Conservation (phyloP, 2,329 filamentous ascomycete genomes). For the Ceratocystiopsis sp. region DNA sequence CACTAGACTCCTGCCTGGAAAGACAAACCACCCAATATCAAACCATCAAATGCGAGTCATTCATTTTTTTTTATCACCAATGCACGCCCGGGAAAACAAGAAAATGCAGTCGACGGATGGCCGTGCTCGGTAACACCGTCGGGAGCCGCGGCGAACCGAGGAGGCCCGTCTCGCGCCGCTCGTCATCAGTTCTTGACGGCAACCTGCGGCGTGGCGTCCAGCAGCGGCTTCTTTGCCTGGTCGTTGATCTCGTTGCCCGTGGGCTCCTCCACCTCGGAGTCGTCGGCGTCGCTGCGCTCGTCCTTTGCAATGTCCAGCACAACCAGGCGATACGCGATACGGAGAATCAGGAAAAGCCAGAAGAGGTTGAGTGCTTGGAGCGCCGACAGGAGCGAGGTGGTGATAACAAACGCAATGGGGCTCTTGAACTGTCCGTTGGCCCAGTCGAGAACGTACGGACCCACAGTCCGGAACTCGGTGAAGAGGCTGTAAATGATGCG, state of each 20-base stretch:
- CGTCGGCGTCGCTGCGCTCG: slow-evolving; percentile 53
- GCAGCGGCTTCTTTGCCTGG: slow-evolving; percentile 1
- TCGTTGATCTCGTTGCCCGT: not conserved
- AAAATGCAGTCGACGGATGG: no score
- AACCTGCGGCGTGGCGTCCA: no score
- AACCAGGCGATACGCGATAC: slow-evolving; percentile 57
- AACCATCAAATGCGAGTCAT: no score
- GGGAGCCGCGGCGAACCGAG: no score
- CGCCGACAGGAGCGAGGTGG: slow-evolving; percentile 42
- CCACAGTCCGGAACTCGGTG: slow-evolving; percentile 57
- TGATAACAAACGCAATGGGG: slow-evolving; percentile 50
- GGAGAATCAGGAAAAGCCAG: slow-evolving; percentile 63
- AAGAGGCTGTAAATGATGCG: slow-evolving; percentile 59
- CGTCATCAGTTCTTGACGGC: no score
- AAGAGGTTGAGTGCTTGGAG: slow-evolving; percentile 66
- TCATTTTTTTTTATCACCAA: no score
- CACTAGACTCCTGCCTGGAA: no score
- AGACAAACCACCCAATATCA: no score
- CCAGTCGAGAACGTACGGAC: slow-evolving; percentile 64
- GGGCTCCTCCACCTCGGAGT: slow-evolving; percentile 32
- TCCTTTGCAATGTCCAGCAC: slow-evolving; percentile 45
- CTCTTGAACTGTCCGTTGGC: slow-evolving; percentile 63
- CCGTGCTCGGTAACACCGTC: no score
- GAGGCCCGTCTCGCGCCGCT: no score
- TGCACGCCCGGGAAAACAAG: no score